Evolutionary conservation across 352 stramenopile genomes (phyloP), one percentile per base, ranked within the genome.

Genomic region (Chrysophaeum taylorii): DNA sequence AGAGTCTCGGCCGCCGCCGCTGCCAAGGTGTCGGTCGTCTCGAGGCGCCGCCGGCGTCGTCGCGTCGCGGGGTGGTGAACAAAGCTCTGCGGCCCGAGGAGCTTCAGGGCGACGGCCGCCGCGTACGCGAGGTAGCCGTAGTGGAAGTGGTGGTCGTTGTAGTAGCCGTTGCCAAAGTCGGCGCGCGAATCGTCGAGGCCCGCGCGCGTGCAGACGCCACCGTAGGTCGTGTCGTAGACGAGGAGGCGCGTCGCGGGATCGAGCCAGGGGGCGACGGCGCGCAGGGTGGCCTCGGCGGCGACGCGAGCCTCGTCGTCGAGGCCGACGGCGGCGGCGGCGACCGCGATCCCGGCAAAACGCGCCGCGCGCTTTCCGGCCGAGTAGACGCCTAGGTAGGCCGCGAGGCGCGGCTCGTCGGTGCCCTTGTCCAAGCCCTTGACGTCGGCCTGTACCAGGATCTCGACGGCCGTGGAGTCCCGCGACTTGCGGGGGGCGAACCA

Each of bases 61-160:
- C 79, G 37, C 67, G 29, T 14, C 18, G 38, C 25, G 39, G 27
- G 74, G 35, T n/a, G 31, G 36, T 23, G 54, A 74, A 64, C 33
- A 72, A 70, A 39, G 14, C 14, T 71, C n/a, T 36, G 15, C 16
- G 4, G 38, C 25, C 41, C 52, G 12, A 75, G 38, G 21, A 60
- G 16, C 31, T 72, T 29, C 4, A 27, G 16, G 31, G 37, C 69
- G 4, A 48, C 81, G n/a, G 81, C 87, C 36, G 89, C 78, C 29
- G 88, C 81, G 73, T 92, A 92, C 61, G 92, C 74, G 42, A 95
- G 84, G 73, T 96, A 96, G 63, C 92, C 93, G 71, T 97, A 97
- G 76, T 98, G 92, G 75, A 97, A 97, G 79, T 97, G 93, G 82
- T 98, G 85, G 73, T 91, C 85, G 66, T 81, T 86, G 48, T 81